Evolutionary conservation across 2,329 filamentous ascomycete species (phyloP).

Genomic region (Neonectria faginata): DNA sequence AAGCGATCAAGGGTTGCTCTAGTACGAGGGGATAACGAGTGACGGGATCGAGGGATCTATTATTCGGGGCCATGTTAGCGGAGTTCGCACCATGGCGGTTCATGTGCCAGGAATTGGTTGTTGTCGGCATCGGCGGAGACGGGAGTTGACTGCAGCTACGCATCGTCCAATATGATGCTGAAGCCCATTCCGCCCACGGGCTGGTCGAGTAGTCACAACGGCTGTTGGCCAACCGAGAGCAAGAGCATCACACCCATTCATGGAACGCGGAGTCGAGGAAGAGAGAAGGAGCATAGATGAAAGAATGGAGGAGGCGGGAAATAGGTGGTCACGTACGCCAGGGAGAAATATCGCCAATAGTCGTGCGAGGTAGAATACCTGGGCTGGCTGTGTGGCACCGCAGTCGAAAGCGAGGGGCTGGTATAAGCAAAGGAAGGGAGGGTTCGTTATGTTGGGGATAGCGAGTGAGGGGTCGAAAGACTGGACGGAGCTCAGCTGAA

Average conservation of each 20-base stretch:
- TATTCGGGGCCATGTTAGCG: slow-evolving; percentile 38
- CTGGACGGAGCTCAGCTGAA: slow-evolving; percentile 56
- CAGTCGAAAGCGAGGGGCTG: slow-evolving; percentile 39
- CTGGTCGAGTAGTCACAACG: slow-evolving; percentile 25
- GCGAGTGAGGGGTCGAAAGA: slow-evolving; percentile 44
- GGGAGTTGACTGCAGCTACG: slow-evolving; percentile 26
- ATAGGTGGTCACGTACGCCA: slow-evolving; percentile 44
- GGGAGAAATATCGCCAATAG: slow-evolving; percentile 48
- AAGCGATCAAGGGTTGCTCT: slow-evolving; percentile 35
- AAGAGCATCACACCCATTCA: slow-evolving; percentile 35
- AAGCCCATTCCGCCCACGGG: slow-evolving; percentile 39
- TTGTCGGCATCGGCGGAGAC: slow-evolving; percentile 22
- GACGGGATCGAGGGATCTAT: slow-evolving; percentile 35
- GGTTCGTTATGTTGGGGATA: slow-evolving; percentile 15
- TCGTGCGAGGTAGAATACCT: slow-evolving; percentile 39
- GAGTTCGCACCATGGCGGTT: background rate
- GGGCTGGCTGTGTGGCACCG: slow-evolving; percentile 30
- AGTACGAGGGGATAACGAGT: slow-evolving; percentile 37
- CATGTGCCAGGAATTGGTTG: slow-evolving; percentile 5
- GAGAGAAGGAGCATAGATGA: slow-evolving; percentile 27
- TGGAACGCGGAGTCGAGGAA: slow-evolving; percentile 39
- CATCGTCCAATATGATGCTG: slow-evolving; percentile 38
- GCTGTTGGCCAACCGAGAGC: slow-evolving; percentile 9
- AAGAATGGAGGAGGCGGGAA: slow-evolving; percentile 34
- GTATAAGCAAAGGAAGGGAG: slow-evolving; percentile 37